These are phyloP conservation scores for Jackrogersella minutella DNA, from an alignment of 495 filamentous ascomycete genomes.

Conservation along the genomic window DNA sequence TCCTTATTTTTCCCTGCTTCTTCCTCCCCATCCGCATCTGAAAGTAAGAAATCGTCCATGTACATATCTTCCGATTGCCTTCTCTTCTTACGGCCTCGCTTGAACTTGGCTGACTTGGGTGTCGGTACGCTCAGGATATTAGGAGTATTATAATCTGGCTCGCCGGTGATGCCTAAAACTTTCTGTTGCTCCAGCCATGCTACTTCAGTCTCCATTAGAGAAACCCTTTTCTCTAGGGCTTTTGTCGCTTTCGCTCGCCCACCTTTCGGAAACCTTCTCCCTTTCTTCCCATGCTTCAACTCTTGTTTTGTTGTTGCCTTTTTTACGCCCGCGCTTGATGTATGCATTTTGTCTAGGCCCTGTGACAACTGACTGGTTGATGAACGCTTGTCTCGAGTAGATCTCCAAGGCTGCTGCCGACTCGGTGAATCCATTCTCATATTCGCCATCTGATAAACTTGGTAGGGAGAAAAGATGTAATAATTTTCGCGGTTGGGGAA, in stretches of 20 bases:
- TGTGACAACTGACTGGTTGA: not conserved
- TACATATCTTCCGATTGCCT: slow-evolving; percentile 18
- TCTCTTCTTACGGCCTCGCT: slow-evolving; percentile 11
- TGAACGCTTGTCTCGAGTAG: slow-evolving; percentile 5
- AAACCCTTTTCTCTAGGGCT: slow-evolving; percentile 20
- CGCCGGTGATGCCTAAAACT: slow-evolving; percentile 7
- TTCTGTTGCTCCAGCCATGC: slow-evolving; percentile 18
- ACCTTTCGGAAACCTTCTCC: not conserved
- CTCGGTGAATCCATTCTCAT: not conserved
- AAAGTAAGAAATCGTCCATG: slow-evolving; percentile 28
- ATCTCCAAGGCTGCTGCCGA: slow-evolving; percentile 4
- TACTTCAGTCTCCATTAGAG: slow-evolving; percentile 4
- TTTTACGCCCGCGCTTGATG: not conserved
- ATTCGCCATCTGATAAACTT: not conserved
- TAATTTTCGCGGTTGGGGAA: not conserved
- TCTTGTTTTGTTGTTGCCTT: not conserved
- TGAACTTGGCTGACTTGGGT: slow-evolving; percentile 2
- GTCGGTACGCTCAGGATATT: not conserved
- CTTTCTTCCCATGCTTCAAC: not conserved
- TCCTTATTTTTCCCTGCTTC: not conserved
- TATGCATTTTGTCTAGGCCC: not conserved
- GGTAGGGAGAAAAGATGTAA: not conserved
- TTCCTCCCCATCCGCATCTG: not conserved
- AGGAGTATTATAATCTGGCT: not conserved
- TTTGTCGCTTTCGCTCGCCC: slow-evolving; percentile 1